Evolutionary conservation across 169 alveolate genomes (phyloP), one percentile per base, ranked within the genome.

Genomic region (Theileria equi): DNA sequence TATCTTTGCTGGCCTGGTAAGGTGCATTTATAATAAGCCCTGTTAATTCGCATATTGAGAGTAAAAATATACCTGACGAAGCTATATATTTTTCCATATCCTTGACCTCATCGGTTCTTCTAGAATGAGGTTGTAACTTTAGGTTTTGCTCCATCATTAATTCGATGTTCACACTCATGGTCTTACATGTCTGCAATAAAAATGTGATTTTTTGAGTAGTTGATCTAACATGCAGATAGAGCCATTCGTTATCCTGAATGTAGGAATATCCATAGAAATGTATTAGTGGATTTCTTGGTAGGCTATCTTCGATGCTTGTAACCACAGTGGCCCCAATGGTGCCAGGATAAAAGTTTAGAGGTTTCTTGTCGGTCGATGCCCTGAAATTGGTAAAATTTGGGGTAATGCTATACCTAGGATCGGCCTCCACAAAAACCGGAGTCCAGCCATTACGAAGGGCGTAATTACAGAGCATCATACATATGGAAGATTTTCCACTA

Each of bases 1-100:
- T 73, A n/a, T 88, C 85, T 34, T 66, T 58, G 10, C 81, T 80
- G 7, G 94, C 88, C 34, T 86, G 92, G 32, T 83, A 86, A n/a
- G 96, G 96, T 4, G 94, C 96, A 71, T 89, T 91, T 23, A 91
- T 70, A 5, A 91, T 81, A 61, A 91, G 73, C 25, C 96, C 95
- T 35, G 89, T 71, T 1, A 76, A 65, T 50, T 50, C 25, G 2
- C 17, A 26, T 23, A 53, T 21, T 35, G 13, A 35, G 5, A 10
- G 16, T 1, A 36, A 16, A n/a, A 11, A 11, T 1, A 0, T 19
- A 26, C 74, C 84, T 8, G 81, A 69, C 3, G 81, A 60, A 48
- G 71, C 50, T 31, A 69, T 69, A 17, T 58, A 69, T 59, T 59
- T 69, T 17, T 73, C 81, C 36, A 69, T 41, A 47, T 69, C 81